phyloP scores from a whole-genome alignment of 805 yeast species.

The Nakazawaea ernobii region DNA sequence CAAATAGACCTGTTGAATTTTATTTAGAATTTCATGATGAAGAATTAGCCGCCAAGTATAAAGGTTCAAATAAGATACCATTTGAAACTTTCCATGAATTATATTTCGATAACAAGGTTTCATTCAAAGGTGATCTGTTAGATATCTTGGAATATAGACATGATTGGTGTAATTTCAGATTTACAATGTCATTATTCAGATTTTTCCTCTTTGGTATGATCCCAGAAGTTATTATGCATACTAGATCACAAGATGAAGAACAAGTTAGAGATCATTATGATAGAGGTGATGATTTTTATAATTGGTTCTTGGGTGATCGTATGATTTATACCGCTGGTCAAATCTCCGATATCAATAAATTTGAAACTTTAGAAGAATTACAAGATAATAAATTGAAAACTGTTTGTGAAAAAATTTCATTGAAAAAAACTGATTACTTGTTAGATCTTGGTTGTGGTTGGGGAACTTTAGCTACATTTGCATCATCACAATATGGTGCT shows the following conservation, averaged over 20 bases:
- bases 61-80: slow-evolving; percentile 74
- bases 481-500: slow-evolving; percentile 79
- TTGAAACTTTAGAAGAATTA: slow-evolving; percentile 70
- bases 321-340: slow-evolving; percentile 91
- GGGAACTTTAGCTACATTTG: slow-evolving; percentile 88
- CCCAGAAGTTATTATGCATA: slow-evolving; percentile 89
- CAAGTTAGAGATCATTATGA: slow-evolving; percentile 95
- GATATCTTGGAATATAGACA: slow-evolving; percentile 83
- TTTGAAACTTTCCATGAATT: slow-evolving; percentile 90
- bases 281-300: slow-evolving; percentile 92
- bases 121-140: slow-evolving; percentile 82
- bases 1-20: slow-evolving; percentile 71
- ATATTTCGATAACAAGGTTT: slow-evolving; percentile 76
- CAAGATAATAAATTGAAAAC: slow-evolving; percentile 88
- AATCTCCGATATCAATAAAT: slow-evolving; percentile 60
- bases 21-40: slow-evolving; percentile 80
- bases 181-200: slow-evolving; percentile 71
- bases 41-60: slow-evolving; percentile 60
- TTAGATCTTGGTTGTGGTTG: slow-evolving; percentile 93
- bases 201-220: slow-evolving; percentile 83
- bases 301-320: slow-evolving; percentile 92
- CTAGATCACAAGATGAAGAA: slow-evolving; percentile 92
- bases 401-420: slow-evolving; percentile 81
- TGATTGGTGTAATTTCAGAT: slow-evolving; percentile 83
- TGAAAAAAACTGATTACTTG: slow-evolving; percentile 65